A percentile compares a stretch with the other conserved stretches of the same genome.
Evolutionary conservation across 2,329 filamentous ascomycete genomes (phyloP).

Genomic region (Diplodia seriata): DNA sequence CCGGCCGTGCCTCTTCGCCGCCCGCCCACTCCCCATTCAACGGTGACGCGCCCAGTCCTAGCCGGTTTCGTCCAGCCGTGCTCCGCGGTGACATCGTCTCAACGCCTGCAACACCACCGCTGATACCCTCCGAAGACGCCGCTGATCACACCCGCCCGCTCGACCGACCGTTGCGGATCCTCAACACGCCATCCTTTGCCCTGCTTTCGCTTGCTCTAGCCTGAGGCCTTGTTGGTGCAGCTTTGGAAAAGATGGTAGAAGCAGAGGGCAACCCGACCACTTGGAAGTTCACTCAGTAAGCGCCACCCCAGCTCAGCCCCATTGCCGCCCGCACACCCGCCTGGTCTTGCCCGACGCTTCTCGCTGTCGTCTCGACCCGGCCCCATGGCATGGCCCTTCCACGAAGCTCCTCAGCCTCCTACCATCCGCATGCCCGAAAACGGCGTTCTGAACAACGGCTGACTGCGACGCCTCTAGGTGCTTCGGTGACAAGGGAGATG

Average conservation of each 20-base stretch:
- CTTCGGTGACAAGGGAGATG: conserved; percentile 99
- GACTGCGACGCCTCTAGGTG: conserved; percentile 65
- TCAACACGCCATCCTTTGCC: conserved; percentile 10
- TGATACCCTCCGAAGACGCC: conserved; percentile 31
- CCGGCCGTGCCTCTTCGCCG: conserved; percentile 26
- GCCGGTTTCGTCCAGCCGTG: conserved; percentile 32
- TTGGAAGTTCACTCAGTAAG: conserved; percentile 99
- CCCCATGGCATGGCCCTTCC: background rate
- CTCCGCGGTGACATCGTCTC: conserved; percentile 32
- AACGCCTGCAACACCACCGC: conserved; percentile 30
- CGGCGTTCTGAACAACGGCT: conserved; percentile 8
- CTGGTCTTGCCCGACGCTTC: background rate
- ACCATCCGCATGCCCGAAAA: background rate
- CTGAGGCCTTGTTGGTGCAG: conserved; percentile 33
- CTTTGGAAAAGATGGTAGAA: conserved; percentile 82
- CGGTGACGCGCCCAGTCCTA: conserved; percentile 33
- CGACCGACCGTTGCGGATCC: conserved; percentile 13
- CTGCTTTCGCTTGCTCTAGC: conserved; percentile 21
- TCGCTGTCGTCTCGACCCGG: background rate
- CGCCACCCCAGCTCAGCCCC: conserved; percentile 37
- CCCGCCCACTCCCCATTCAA: conserved; percentile 29
- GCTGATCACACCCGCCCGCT: conserved; percentile 25
- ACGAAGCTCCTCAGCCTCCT: conserved; percentile 8
- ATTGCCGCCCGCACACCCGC: background rate
- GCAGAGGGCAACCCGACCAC: conserved; percentile 91